Evolutionary conservation across 352 stramenopile species (phyloP), one percentile per base, ranked within the genome.

Genomic region (Elongisporangium senticosum): DNA sequence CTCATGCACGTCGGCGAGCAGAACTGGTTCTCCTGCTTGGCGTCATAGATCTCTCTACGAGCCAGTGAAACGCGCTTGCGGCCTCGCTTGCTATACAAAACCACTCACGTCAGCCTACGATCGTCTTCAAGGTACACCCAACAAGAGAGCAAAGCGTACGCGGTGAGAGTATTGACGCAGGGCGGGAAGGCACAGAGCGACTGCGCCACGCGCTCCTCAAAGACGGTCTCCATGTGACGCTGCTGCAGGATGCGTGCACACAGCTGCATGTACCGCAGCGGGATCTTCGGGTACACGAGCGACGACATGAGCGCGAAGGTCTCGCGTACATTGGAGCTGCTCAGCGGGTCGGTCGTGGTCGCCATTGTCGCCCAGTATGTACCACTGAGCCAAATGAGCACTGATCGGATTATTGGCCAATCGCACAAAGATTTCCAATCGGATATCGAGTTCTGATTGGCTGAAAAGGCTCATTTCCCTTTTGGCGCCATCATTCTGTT

Each of bases 281-380:
- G 79, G 22, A 95, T 82, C 23, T 51, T 54, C 1, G 83, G 79
- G 49, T 69, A 80, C 37, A 95, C 71, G 7, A 95, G 70, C 68
- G 83, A 86, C 40, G 83, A 76, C 83, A 92, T 92, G 55, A 95
- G 74, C 55, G 72, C 63, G 71, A 92, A 95, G 13, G 80, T 75
- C 61, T 95, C 86, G 43, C 84, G 79, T 39, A 90, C 77, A 62
- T 53, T 90, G 22, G 83, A 90, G 58, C 79, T 70, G 39, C 67
- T 58, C 55, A 65, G 58, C 6, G 67, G 49, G 17, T 55, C 23
- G 13, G 40, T 74, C 8, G 62, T 58, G 19, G 54, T 52, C 14
- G 21, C 43, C 21, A 43, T 43, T 6, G 10, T 43, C 10, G 11
- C 33, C 23, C 8, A 43, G 13, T 17, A 43, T 43, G 33, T 43